Base-by-base conservation (phyloP, 2,329 filamentous ascomycete genomes). In the Apiospora phragmitis region DNA sequence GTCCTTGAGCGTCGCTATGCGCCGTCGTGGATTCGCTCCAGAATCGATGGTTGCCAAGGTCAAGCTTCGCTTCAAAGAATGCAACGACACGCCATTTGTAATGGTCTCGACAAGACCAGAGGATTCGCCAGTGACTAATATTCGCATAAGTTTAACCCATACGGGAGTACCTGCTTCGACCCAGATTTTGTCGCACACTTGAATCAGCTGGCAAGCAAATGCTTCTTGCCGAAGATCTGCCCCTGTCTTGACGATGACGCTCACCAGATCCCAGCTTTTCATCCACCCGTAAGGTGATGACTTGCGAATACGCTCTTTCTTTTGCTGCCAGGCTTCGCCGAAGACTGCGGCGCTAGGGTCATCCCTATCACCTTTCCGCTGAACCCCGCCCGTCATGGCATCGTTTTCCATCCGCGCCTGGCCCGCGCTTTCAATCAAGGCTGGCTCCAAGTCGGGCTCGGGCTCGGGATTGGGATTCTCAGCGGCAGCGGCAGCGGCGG, bases 81-180 rank as follows among this genome's bases (percentile, higher is more conserved):
- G 93, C 65, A 96, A 84, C n/a, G 93, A 95, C 16, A 96, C 93
- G 62, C 94, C 93, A 75, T 95, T 95, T 49, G 93, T 95, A 76
- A 96, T 96, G 6, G 93, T 96, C 83, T 96, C 93, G 75, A 96
- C 93, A 65, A 96, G 87, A 3, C 93, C 93, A 1, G 92, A 95
- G 11, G 92, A 93, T 82, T 95, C 93, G 72, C 93, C 93, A 6
- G 93, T 95, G 51, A 96, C 93, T 68, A 96, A 84, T 69, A 96
- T 96, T 69, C 93, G 90, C 93, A 96, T 96, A 71, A 92, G 86
- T 82, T 95, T 95, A 26, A 95, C 92, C 93, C 94, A 96, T n/a
- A 96, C 93, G 45, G 92, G 88, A 42, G 93, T 89, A 35, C 86
- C 83, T 21, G 92, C 91, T 73, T 94, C 93, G 65, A 90, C 84